These are phyloP conservation scores for Asterella californica DNA, from an alignment of 225 moss, liverwort and hornwort species.

Conservation along the genomic window DNA sequence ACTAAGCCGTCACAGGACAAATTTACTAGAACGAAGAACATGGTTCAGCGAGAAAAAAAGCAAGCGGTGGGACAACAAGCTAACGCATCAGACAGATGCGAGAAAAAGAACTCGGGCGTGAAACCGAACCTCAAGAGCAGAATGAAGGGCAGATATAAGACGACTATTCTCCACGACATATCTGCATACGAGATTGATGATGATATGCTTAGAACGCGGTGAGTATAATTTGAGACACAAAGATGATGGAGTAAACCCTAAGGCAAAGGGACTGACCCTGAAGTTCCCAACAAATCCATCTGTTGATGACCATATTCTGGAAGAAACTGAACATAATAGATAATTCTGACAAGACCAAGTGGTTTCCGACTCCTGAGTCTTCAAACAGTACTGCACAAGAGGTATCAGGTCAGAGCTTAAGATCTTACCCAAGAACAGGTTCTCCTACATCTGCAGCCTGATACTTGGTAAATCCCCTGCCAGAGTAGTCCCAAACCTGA, in stretches of 20 bases:
- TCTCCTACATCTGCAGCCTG: conserved; percentile 85
- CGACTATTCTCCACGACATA: conserved; percentile 94
- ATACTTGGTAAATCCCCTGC: conserved; percentile 82
- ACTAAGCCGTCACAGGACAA: not conserved
- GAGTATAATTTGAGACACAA: no score
- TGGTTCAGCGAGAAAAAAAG: not conserved
- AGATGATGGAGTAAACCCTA: no score
- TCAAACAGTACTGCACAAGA: not conserved
- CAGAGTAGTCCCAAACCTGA: conserved; percentile 95
- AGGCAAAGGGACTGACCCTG: no score
- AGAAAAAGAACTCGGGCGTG: not conserved
- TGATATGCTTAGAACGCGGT: not conserved
- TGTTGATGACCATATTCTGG: no score
- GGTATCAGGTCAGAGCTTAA: not conserved
- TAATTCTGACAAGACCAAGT: no score
- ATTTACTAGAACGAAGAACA: not conserved
- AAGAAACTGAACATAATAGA: no score
- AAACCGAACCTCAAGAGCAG: conserved; percentile 62
- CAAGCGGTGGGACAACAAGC: not conserved
- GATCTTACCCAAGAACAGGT: conserved; percentile 65
- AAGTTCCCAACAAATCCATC: no score
- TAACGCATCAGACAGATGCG: not conserved
- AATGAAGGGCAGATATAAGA: conserved; percentile 61
- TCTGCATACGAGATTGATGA: conserved; percentile 27
- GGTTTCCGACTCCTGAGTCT: not conserved